Evolutionary conservation across 179 eudicot genomes (phyloP).

Genomic region (Vitellaria paradoxa): DNA sequence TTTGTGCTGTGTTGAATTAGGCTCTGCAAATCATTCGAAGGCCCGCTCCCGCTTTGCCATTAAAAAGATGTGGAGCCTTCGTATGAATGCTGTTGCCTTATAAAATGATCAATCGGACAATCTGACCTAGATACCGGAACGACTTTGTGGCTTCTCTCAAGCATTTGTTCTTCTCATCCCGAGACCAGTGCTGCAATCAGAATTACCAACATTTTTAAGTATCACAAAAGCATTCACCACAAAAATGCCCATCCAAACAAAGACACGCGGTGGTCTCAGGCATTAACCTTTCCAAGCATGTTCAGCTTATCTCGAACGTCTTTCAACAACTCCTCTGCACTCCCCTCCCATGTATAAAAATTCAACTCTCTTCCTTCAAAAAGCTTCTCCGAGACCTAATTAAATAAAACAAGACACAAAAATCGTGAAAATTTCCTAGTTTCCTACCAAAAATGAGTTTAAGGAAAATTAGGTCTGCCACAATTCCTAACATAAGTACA

Average conservation of each 20-base stretch:
- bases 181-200: conserved; percentile 79
- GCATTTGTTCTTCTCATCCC: conserved; percentile 80
- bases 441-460: not conserved
- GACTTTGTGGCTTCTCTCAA: conserved; percentile 75
- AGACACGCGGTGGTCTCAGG: conserved; percentile 1
- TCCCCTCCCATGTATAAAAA: conserved; percentile 69
- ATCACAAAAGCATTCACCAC: not conserved
- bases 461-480: not conserved
- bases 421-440: not conserved
- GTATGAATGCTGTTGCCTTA: conserved; percentile 19
- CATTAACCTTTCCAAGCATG: conserved; percentile 63
- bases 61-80: not conserved
- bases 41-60: not conserved
- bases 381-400: conserved; percentile 66
- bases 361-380: conserved; percentile 58
- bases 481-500: not conserved
- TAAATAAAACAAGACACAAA: not conserved
- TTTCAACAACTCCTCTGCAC: conserved; percentile 53
- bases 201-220: conserved; percentile 1
- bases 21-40: not conserved
- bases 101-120: conserved; percentile 70
- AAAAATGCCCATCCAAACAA: conserved; percentile 2
- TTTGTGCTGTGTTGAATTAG: not conserved
- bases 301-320: conserved; percentile 72
- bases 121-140: conserved; percentile 70